Conservation (phyloP, 1,284 basidiomycete genomes). For the Omphalotus olearius region DNA sequence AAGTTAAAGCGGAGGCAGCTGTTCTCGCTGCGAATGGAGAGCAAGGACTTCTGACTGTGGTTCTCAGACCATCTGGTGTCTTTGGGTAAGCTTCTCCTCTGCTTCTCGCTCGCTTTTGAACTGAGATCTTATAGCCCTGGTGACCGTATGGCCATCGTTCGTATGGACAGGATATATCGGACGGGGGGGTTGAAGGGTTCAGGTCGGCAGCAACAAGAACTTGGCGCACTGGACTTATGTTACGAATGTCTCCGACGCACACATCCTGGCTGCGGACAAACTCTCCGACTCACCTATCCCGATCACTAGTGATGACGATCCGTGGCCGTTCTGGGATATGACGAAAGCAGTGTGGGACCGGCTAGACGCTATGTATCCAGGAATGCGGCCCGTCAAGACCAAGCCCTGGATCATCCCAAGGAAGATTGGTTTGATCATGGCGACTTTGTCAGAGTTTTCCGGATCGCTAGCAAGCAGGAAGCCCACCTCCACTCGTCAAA, state of each 20-base stretch:
- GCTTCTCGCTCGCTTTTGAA: background rate
- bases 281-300: conserved; percentile 23
- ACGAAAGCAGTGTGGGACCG: conserved; percentile 3
- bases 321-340: conserved; percentile 52
- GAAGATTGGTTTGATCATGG: background rate
- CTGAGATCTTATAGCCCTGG: conserved; percentile 36
- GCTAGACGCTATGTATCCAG: background rate
- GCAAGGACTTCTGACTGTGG: conserved; percentile 67
- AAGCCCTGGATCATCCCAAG: background rate
- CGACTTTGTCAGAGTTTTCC: background rate
- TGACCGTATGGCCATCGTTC: conserved; percentile 53
- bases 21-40: conserved; percentile 71
- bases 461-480: background rate
- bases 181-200: conserved; percentile 54
- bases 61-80: conserved; percentile 77
- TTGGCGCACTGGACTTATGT: conserved; percentile 71
- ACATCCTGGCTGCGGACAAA: conserved; percentile 58
- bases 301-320: conserved; percentile 63
- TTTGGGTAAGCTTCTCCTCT: conserved; percentile 56
- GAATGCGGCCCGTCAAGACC: background rate
- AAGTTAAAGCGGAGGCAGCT: conserved; percentile 73
- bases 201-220: conserved; percentile 62
- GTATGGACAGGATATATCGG: conserved; percentile 47
- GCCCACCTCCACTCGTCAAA: background rate
- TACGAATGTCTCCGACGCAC: conserved; percentile 65